These are phyloP conservation scores for Quercus variabilis DNA, from an alignment of 306 rosid genomes.

Conservation along the genomic window DNA sequence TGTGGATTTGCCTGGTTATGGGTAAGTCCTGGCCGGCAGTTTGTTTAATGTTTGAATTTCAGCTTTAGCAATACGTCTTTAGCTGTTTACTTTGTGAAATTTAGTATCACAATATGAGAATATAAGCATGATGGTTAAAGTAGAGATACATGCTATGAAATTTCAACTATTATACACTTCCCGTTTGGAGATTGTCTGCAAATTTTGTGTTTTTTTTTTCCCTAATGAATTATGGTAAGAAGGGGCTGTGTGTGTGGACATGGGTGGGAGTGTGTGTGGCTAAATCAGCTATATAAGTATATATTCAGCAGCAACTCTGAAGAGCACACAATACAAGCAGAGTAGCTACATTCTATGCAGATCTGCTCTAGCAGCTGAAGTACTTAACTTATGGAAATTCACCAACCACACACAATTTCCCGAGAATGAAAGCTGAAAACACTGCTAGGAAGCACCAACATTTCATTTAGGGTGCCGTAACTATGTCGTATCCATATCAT, in stretches of 20 bases:
- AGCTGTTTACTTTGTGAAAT: neutral
- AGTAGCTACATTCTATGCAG: neutral
- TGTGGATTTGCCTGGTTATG: slow-evolving; percentile 97
- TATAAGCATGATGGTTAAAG: neutral
- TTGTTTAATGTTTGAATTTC: neutral
- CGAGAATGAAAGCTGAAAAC: neutral
- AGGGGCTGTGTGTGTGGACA: neutral
- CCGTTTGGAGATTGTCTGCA: neutral
- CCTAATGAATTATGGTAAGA: neutral
- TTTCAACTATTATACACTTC: too few relatives aligned
- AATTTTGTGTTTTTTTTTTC: neutral
- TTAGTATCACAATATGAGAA: neutral
- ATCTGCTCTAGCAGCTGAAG: neutral
- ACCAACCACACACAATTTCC: neutral
- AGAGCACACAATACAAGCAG: too few relatives aligned
- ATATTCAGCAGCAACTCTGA: too few relatives aligned
- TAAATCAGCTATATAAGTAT: neutral
- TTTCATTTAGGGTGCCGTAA: too few relatives aligned
- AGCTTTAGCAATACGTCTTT: neutral
- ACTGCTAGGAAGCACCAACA: too few relatives aligned
- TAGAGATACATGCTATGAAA: neutral
- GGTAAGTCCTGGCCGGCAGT: slow-evolving; percentile 36
- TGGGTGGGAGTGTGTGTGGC: too few relatives aligned
- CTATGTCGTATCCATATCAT: too few relatives aligned
- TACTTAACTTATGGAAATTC: neutral